Evolutionary conservation across 2,329 filamentous ascomycete genomes (phyloP).

Genomic region (Aspergillus pseudoterreus): DNA sequence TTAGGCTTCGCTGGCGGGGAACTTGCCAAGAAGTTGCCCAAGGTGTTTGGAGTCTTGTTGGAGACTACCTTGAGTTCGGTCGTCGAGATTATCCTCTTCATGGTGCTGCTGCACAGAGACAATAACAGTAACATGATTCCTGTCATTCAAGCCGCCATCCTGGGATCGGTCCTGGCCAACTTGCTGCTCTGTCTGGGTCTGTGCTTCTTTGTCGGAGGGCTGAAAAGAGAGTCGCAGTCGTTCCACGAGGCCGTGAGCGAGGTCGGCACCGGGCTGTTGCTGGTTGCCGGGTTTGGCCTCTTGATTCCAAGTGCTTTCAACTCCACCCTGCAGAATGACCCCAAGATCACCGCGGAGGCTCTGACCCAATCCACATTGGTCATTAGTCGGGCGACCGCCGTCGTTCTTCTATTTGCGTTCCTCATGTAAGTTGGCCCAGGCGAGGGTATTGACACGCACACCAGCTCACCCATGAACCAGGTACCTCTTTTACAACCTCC

Average conservation of each 20-base stretch:
- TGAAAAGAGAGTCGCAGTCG: constrained; percentile 61
- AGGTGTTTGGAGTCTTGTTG: constrained; percentile 54
- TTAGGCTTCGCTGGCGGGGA: constrained; percentile 72
- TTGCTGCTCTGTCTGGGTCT: constrained; percentile 74
- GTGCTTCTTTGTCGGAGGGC: constrained; percentile 75
- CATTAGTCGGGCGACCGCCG: constrained; percentile 67
- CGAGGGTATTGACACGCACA: background rate
- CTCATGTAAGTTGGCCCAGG: constrained; percentile 47
- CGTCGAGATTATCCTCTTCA: constrained; percentile 80
- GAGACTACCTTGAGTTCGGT: constrained; percentile 64
- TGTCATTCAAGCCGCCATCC: constrained; percentile 79
- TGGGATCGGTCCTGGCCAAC: constrained; percentile 79
- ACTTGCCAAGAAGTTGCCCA: constrained; percentile 69
- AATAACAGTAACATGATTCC: constrained; percentile 46
- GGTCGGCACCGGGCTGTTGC: constrained; percentile 69
- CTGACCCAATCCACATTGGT: constrained; percentile 55
- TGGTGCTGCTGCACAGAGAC: constrained; percentile 64
- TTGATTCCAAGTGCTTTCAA: constrained; percentile 46
- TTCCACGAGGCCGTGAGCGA: constrained; percentile 77
- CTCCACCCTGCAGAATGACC: constrained; percentile 45
- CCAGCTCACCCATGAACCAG: constrained; percentile 19
- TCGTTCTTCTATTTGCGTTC: constrained; percentile 69
- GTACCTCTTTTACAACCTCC: constrained; percentile 68
- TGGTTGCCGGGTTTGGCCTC: constrained; percentile 65
- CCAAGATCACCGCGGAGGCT: constrained; percentile 31